Evolutionary conservation across 176 grass and related monocot species (phyloP).

Genomic region (Puya raimondii): DNA sequence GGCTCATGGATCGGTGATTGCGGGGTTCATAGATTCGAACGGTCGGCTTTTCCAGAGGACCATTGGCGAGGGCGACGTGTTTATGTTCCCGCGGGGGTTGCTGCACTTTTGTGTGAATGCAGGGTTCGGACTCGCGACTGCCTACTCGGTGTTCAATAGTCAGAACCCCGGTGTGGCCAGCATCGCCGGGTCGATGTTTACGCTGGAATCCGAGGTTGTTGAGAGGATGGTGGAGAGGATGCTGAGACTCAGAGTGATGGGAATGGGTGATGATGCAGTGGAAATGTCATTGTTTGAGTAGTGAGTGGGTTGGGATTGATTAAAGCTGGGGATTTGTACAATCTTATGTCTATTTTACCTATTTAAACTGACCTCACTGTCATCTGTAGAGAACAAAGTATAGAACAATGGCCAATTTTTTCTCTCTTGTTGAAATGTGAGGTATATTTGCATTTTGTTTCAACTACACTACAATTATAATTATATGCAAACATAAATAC

Average conservation of each 20-base stretch:
- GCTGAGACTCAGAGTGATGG: conserved; percentile 21
- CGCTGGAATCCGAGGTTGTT: conserved; percentile 18
- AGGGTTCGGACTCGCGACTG: conserved; percentile 12
- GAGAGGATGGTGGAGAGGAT: conserved; percentile 37
- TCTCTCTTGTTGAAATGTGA: too few relatives aligned
- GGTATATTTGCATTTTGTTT: too few relatives aligned
- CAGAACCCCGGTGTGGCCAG: conserved; percentile 41
- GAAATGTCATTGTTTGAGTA: conserved; percentile 18
- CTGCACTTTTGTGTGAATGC: conserved; percentile 41
- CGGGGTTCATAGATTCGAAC: conserved; percentile 38
- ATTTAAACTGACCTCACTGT: too few relatives aligned
- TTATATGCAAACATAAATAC: too few relatives aligned
- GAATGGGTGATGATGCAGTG: conserved; percentile 2
- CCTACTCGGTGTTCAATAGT: conserved; percentile 35
- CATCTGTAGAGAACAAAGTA: too few relatives aligned
- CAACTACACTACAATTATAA: too few relatives aligned
- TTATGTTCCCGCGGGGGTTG: conserved; percentile 34
- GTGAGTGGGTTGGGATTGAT: background rate
- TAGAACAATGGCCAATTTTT: too few relatives aligned
- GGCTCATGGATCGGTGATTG: conserved; percentile 20
- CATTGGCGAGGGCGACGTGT: conserved; percentile 33
- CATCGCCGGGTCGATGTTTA: conserved; percentile 38
- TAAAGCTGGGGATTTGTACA: too few relatives aligned
- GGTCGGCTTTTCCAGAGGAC: conserved; percentile 40
- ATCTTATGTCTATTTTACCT: too few relatives aligned